Evolutionary conservation across 495 filamentous ascomycete species (phyloP).

Genomic region (Bryoglossum gracile): DNA sequence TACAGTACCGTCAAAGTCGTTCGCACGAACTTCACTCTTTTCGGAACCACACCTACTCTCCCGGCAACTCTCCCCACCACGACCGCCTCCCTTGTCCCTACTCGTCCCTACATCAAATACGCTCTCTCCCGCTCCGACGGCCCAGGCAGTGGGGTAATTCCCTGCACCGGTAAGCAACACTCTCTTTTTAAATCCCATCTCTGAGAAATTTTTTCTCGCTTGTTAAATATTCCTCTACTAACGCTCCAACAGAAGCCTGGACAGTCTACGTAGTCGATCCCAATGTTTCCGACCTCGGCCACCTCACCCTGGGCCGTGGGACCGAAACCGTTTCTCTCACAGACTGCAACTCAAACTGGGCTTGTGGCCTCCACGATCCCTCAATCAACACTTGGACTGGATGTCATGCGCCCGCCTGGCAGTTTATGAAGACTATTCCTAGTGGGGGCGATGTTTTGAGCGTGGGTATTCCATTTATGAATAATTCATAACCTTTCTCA

Average conservation of each 20-base stretch:
- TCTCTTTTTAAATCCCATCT: too few species aligned
- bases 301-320: background rate
- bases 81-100: background rate
- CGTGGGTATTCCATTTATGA: too few species aligned
- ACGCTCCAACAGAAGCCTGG: too few species aligned
- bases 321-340: background rate
- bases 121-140: background rate
- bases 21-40: background rate
- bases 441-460: background rate
- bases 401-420: background rate
- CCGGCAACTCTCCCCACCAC: background rate
- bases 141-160: background rate
- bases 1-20: background rate
- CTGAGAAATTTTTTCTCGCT: too few species aligned
- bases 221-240: too few species aligned
- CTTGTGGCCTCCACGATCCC: background rate
- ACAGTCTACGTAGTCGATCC: background rate
- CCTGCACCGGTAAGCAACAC: too few species aligned
- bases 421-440: constrained; percentile 1
- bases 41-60: background rate
- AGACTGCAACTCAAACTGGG: background rate
- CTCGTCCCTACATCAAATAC: background rate
- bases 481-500: too few species aligned
- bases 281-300: background rate
- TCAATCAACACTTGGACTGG: background rate